phyloP scores from a whole-genome alignment of 257 asterid species.

The Jaltomata sinuosa region DNA sequence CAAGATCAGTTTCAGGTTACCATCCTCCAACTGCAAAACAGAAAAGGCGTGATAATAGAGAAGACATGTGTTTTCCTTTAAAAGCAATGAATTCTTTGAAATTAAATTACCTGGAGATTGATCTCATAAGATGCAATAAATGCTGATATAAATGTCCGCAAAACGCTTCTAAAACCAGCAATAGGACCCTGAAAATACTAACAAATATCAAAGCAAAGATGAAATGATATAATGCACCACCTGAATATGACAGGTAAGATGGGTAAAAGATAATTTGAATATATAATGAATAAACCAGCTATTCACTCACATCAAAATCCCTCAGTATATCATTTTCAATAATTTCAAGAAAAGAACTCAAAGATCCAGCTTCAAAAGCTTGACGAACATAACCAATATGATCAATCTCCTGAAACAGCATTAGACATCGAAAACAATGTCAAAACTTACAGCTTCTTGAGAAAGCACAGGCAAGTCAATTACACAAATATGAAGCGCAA shows the following conservation, averaged over 20 bases:
- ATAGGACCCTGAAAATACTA: slow-evolving; percentile 51
- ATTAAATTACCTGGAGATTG: slow-evolving; percentile 63
- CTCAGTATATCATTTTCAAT: slow-evolving; percentile 61
- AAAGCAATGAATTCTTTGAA: neutral
- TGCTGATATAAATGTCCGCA: slow-evolving; percentile 80
- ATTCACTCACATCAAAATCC: slow-evolving; percentile 64
- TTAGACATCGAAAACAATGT: slow-evolving; percentile 2
- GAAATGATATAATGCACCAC: neutral
- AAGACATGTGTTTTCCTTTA: neutral
- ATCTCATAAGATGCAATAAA: slow-evolving; percentile 90
- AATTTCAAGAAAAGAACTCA: slow-evolving; percentile 69
- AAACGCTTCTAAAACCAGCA: slow-evolving; percentile 72
- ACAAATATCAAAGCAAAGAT: neutral
- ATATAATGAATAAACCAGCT: neutral
- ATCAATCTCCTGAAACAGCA: slow-evolving; percentile 68
- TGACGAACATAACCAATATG: slow-evolving; percentile 79
- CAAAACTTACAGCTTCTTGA: neutral
- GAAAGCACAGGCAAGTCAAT: slow-evolving; percentile 6
- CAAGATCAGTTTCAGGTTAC: slow-evolving; percentile 59
- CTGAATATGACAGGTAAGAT: neutral
- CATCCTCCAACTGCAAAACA: slow-evolving; percentile 61
- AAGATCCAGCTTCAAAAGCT: slow-evolving; percentile 78
- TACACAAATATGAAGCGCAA: slow-evolving; percentile 8
- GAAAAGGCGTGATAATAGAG: slow-evolving; percentile 7
- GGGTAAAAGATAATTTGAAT: neutral